Conservation (phyloP, 768 basidiomycete genomes). For the Russula sp. region DNA sequence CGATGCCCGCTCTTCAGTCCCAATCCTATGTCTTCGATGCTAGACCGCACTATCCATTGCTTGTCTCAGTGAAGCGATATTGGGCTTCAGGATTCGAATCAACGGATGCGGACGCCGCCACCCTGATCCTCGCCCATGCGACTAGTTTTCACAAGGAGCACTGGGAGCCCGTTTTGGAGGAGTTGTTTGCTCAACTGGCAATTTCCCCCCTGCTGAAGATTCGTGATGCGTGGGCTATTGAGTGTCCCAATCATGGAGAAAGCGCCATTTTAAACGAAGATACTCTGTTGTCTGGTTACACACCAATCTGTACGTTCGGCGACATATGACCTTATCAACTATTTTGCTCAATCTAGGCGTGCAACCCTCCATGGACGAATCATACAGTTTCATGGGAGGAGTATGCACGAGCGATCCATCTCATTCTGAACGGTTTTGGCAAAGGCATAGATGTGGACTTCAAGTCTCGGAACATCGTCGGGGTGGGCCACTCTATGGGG, state of each 20-base stretch:
- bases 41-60: slow-evolving; percentile 42
- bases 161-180: slow-evolving; percentile 51
- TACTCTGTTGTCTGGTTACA: slow-evolving; percentile 35
- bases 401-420: slow-evolving; percentile 40
- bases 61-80: slow-evolving; percentile 44
- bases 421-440: slow-evolving; percentile 42
- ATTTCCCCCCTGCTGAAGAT: slow-evolving; percentile 28
- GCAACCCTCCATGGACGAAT: not conserved
- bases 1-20: slow-evolving; percentile 4
- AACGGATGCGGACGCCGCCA: slow-evolving; percentile 35
- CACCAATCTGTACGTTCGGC: slow-evolving; percentile 33
- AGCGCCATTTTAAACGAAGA: slow-evolving; percentile 42
- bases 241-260: slow-evolving; percentile 51
- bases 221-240: slow-evolving; percentile 45
- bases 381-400: slow-evolving; percentile 46
- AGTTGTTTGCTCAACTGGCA: slow-evolving; percentile 32
- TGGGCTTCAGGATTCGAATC: slow-evolving; percentile 32
- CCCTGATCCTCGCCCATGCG: slow-evolving; percentile 46
- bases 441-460: slow-evolving; percentile 46
- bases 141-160: slow-evolving; percentile 51
- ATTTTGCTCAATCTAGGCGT: not conserved
- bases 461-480: slow-evolving; percentile 38
- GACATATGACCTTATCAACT: not conserved
- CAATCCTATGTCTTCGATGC: slow-evolving; percentile 43
- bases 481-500: slow-evolving; percentile 52